These are phyloP conservation scores for Pyrenula aspistea DNA, from an alignment of 495 filamentous ascomycete genomes.

Conservation along the genomic window DNA sequence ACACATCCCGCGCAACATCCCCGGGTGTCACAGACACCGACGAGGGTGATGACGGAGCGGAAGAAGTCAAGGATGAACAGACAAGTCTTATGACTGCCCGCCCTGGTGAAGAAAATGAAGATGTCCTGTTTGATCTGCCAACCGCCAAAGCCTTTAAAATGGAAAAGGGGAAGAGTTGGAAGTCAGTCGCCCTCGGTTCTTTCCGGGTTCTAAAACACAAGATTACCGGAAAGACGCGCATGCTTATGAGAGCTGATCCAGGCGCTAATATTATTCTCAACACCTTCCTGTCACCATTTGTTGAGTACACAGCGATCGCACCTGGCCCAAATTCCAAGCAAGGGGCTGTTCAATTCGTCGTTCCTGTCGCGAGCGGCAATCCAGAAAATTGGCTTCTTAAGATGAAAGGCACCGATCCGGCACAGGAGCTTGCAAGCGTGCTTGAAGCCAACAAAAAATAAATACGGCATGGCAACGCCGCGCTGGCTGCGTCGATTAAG, in stretches of 20 bases:
- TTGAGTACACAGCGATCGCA: not conserved
- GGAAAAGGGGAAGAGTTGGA: conserved; percentile 35
- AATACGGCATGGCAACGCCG: too few species aligned
- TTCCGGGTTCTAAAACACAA: conserved; percentile 58
- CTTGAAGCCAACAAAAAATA: not conserved
- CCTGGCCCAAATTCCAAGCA: not conserved
- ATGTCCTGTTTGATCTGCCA: conserved; percentile 46
- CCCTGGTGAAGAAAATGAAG: conserved; percentile 62
- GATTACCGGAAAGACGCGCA: conserved; percentile 44
- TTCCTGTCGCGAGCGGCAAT: not conserved
- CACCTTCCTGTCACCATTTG: conserved; percentile 15
- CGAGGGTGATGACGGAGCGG: conserved; percentile 35
- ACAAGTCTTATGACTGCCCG: conserved; percentile 48
- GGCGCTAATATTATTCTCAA: conserved; percentile 60
- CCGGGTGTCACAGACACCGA: conserved; percentile 44
- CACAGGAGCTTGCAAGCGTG: not conserved
- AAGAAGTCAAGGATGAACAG: conserved; percentile 38
- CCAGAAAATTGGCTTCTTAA: not conserved
- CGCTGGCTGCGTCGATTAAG: too few species aligned
- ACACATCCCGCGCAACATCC: conserved; percentile 48
- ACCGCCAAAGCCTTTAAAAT: conserved; percentile 22
- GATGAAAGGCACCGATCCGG: not conserved
- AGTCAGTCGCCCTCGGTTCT: conserved; percentile 48
- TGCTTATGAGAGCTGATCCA: conserved; percentile 57
- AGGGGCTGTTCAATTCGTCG: not conserved